phyloP scores from a whole-genome alignment of 2,329 filamentous ascomycete genomes.

The Mollisiaceae sp. region DNA sequence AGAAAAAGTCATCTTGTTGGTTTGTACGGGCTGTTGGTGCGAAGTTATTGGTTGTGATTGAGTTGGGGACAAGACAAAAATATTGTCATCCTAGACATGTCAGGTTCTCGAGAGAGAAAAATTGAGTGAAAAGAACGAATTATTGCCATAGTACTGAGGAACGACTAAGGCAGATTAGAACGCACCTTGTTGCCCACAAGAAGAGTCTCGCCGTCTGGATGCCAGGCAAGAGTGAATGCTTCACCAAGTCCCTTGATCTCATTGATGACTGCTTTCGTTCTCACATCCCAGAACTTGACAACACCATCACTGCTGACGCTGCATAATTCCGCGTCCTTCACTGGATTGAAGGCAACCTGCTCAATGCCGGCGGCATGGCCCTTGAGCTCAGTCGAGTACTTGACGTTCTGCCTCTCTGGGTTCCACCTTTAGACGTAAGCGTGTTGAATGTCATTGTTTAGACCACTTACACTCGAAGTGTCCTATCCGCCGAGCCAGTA shows the following conservation, averaged over 20 bases:
- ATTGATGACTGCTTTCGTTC: slow-evolving; percentile 72
- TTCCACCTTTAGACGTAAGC: slow-evolving; percentile 62
- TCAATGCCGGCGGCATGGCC: slow-evolving; percentile 70
- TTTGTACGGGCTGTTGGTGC: slow-evolving; percentile 66
- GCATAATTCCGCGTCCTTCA: slow-evolving; percentile 77
- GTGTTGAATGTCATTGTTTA: neutral
- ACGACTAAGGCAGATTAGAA: slow-evolving; percentile 40
- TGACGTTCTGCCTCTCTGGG: slow-evolving; percentile 74
- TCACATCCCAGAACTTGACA: slow-evolving; percentile 81
- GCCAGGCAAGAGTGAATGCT: slow-evolving; percentile 75
- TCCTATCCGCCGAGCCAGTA: slow-evolving; percentile 74
- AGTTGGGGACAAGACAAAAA: slow-evolving; percentile 67
- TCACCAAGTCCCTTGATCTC: slow-evolving; percentile 70
- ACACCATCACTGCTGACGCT: slow-evolving; percentile 76
- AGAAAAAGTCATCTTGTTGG: slow-evolving; percentile 76
- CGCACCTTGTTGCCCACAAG: slow-evolving; percentile 75
- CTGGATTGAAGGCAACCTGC: slow-evolving; percentile 78
- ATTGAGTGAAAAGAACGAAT: neutral
- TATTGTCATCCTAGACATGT: slow-evolving; percentile 58
- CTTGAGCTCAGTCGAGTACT: slow-evolving; percentile 76
- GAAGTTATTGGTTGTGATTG: slow-evolving; percentile 60
- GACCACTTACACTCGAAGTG: slow-evolving; percentile 61
- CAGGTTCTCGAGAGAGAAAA: slow-evolving; percentile 16
- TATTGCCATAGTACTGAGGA: neutral
- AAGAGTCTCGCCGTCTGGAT: slow-evolving; percentile 70